Percentiles rank a stretch among this genome's conserved stretches.
Evolutionary conservation across 768 basidiomycete genomes (phyloP).

Genomic region (Ramaria rubella): DNA sequence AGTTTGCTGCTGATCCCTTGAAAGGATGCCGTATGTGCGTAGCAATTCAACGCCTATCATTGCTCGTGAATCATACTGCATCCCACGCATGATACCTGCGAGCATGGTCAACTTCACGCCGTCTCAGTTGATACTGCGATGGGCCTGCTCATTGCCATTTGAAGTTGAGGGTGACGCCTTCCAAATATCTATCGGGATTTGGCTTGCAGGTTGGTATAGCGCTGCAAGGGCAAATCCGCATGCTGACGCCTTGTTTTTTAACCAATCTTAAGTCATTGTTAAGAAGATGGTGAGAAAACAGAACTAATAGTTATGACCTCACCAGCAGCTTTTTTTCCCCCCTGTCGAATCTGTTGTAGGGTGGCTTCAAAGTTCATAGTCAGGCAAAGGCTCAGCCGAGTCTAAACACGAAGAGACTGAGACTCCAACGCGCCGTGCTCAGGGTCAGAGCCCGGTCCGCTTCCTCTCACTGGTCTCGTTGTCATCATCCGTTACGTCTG

Average conservation of each 20-base stretch:
- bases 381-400: conserved; percentile 17
- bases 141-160: too few relatives aligned
- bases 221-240: conserved; percentile 20
- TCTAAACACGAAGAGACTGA: too few relatives aligned
- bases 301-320: not conserved
- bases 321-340: conserved; percentile 21
- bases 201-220: conserved; percentile 21
- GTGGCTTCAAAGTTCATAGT: conserved; percentile 17
- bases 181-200: conserved; percentile 25
- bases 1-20: too few relatives aligned
- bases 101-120: conserved; percentile 22
- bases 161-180: conserved; percentile 19
- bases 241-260: conserved; percentile 20
- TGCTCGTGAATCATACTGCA: too few relatives aligned
- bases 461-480: too few relatives aligned
- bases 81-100: conserved; percentile 22
- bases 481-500: too few relatives aligned
- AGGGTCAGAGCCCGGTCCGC: too few relatives aligned
- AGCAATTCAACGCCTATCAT: too few relatives aligned
- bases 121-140: conserved; percentile 21
- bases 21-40: too few relatives aligned
- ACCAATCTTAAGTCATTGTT: conserved; percentile 20
- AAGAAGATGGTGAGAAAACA: not conserved
- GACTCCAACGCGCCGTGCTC: too few relatives aligned
- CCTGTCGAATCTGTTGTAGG: conserved; percentile 15